Evolutionary conservation across 1,139 yeast species (phyloP).

Genomic region (Wickerhamomyces sp.): DNA sequence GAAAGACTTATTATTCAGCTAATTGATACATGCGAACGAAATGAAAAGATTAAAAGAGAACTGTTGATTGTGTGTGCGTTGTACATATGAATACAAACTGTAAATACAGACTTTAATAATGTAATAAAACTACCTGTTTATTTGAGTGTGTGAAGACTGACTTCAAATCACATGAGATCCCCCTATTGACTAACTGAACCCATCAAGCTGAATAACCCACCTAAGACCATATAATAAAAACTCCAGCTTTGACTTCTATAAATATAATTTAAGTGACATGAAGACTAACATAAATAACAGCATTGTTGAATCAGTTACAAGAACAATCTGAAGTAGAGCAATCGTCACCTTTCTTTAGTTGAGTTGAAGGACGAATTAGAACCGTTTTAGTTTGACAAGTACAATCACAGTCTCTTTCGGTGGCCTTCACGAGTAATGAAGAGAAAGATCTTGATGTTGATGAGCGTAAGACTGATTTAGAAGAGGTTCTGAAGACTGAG

Average conservation of each 20-base stretch:
- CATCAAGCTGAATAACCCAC: background rate
- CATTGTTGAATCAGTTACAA: slow-evolving; percentile 8
- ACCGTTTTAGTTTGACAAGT: slow-evolving; percentile 17
- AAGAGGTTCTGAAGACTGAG: background rate
- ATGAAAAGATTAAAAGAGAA: no score
- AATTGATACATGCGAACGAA: background rate
- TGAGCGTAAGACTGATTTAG: background rate
- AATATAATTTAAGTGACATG: background rate
- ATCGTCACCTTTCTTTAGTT: slow-evolving; percentile 18
- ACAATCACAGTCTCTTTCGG: slow-evolving; percentile 24
- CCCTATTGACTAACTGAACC: background rate
- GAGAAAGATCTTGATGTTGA: slow-evolving; percentile 6
- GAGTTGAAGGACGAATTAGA: background rate
- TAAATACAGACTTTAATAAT: no score
- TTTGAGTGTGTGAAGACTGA: no score
- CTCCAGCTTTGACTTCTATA: background rate
- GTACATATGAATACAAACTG: no score
- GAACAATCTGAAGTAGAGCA: slow-evolving; percentile 24
- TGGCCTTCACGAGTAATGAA: slow-evolving; percentile 7
- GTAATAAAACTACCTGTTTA: no score
- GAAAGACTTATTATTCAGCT: slow-evolving; percentile 76
- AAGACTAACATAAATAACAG: background rate
- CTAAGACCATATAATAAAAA: background rate
- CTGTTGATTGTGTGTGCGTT: no score
- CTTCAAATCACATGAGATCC: background rate